Base-by-base conservation (phyloP, 2,329 filamentous ascomycete genomes). In the Ophiostoma populinum region DNA sequence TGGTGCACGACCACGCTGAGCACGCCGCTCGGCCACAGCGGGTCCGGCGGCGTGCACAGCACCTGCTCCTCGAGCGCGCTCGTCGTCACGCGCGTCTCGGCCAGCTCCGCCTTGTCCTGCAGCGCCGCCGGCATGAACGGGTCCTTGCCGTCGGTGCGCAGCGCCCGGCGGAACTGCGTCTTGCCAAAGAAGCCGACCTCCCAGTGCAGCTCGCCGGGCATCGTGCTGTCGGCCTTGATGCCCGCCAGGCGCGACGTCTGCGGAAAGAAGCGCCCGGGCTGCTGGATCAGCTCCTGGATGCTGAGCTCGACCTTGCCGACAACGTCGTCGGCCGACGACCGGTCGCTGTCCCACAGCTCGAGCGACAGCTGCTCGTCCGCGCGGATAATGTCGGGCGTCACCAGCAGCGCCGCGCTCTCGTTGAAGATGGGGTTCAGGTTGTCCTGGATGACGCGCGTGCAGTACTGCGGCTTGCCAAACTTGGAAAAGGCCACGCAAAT, bases 401-500 rank as follows among this genome's bases (percentile, higher is more conserved):
- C 81, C 12, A 94, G 61, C 13, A 95, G 63, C 2, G 82, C 85
- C 28, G 81, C 75, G 2, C 73, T 80, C 56, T 95, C 90, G 48
- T 90, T 80, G 62, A 92, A 95, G 5, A 93, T 66, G 1, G 90
- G 90, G 49, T 95, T 92, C 36, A 93, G 66, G 45, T 94, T 80
- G 49, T 95, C 87, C 35, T 87, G 83, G 43, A 95, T 94, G 34
- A 95, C 86, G 32, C 90, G 75, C 2, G 90, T 95, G 55, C 86
- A 94, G 56, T 93, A 95, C 70, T 93, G 92, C 2, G 87, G 87
- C 58, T 98, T 98, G 38, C 80, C 81, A 47, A 94, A 95, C 54
- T 95, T 94, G 48, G 82, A 92, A 62, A 92, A 95, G 26, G 80
- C 78, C 24, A 95, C 67, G 21, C 87, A 94, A 51, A 95, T 92